Evolutionary conservation across 1,284 basidiomycete genomes (phyloP).

Genomic region (Ceratobasidium sp.): DNA sequence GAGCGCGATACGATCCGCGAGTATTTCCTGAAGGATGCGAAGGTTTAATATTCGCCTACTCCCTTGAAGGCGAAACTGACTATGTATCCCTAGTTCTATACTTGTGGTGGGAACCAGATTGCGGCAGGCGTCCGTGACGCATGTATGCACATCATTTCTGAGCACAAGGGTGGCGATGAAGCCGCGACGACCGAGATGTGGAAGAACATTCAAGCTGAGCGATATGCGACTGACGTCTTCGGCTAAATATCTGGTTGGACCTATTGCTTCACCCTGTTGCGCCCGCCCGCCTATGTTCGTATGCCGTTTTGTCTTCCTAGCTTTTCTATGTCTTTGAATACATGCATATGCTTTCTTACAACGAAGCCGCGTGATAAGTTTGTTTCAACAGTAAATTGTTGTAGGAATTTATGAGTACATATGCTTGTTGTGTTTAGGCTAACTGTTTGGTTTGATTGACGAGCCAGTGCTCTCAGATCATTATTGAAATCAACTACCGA

Average conservation of each 20-base stretch:
- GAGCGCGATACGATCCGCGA: constrained; percentile 60
- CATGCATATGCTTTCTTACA: no score
- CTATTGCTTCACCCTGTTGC: neutral
- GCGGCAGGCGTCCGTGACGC: constrained; percentile 2
- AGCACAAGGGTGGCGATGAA: neutral
- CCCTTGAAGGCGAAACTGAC: constrained; percentile 48
- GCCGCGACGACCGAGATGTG: constrained; percentile 9
- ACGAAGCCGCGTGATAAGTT: no score
- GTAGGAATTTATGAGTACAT: no score
- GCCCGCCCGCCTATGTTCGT: no score
- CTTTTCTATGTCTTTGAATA: no score
- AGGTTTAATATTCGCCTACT: neutral
- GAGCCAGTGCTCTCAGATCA: no score
- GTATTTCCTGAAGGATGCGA: neutral
- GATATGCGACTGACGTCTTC: constrained; percentile 41
- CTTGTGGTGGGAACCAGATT: constrained; percentile 16
- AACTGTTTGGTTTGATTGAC: no score
- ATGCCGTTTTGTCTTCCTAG: no score
- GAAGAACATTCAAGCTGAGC: constrained; percentile 17
- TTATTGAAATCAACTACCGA: no score
- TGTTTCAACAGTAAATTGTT: no score
- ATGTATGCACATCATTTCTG: constrained; percentile 11
- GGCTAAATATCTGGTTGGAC: constrained; percentile 20
- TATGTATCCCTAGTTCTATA: constrained; percentile 20
- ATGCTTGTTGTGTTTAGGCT: no score